phyloP scores from a whole-genome alignment of 305 asterid genomes.

The Fraxinus xanthoxyloides region DNA sequence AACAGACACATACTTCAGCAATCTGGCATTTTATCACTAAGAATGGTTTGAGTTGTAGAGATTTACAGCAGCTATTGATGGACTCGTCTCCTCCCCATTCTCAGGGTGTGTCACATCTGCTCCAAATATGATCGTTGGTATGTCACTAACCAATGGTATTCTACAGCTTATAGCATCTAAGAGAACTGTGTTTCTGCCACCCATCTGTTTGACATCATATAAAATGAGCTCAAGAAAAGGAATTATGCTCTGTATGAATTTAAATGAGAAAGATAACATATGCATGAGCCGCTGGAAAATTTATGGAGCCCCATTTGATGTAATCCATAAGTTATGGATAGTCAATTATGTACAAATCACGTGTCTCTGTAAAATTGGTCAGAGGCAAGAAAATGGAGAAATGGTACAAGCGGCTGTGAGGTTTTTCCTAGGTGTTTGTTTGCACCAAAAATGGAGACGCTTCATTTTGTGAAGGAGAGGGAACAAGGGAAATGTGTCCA shows the following conservation, averaged over 20 bases:
- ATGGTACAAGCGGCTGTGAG: not conserved
- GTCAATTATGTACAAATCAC: not conserved
- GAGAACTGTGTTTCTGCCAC: conserved; percentile 94
- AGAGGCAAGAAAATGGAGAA: not conserved
- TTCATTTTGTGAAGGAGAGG: not conserved
- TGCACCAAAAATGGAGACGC: not conserved
- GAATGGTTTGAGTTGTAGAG: not conserved
- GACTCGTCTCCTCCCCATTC: conserved; percentile 95
- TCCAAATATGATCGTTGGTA: conserved; percentile 95
- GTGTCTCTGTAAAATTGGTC: not conserved
- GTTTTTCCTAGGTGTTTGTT: not conserved
- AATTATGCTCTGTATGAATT: not conserved
- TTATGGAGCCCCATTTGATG: not conserved
- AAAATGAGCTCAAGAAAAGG: not conserved
- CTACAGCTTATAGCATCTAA: conserved; percentile 93
- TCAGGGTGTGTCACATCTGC: conserved; percentile 99
- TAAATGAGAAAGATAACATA: not conserved
- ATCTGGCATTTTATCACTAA: not conserved
- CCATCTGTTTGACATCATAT: conserved; percentile 59
- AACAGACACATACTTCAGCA: conserved; percentile 12
- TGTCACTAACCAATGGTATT: conserved; percentile 94
- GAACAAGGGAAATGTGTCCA: not conserved
- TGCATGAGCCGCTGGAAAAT: not conserved
- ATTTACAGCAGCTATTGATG: conserved; percentile 94
- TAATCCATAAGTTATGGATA: not conserved